These are phyloP conservation scores for Agroathelia rolfsii DNA, from an alignment of 1,284 basidiomycete genomes.

Conservation along the genomic window DNA sequence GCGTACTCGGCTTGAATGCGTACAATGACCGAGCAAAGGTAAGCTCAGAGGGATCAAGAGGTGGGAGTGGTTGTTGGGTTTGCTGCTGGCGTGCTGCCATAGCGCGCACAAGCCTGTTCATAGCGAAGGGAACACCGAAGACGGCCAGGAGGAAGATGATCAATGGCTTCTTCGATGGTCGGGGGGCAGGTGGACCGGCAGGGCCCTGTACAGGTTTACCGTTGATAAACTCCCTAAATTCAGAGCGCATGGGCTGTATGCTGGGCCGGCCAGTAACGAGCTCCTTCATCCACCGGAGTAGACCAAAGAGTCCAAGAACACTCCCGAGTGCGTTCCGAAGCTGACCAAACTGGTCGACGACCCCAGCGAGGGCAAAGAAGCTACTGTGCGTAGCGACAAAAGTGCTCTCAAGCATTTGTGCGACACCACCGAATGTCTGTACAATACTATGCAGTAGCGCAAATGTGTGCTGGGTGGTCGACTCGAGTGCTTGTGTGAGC, in stretches of 20 bases:
- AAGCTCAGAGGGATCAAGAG: constrained; percentile 63
- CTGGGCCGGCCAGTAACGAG: constrained; percentile 42
- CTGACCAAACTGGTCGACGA: constrained; percentile 90
- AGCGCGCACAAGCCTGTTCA: constrained; percentile 82
- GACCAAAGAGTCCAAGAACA: constrained; percentile 86
- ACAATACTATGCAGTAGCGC: constrained; percentile 91
- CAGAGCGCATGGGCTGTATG: constrained; percentile 36
- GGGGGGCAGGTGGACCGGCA: constrained; percentile 33
- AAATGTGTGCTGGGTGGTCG: constrained; percentile 88
- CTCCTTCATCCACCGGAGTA: constrained; percentile 76
- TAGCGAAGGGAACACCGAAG: constrained; percentile 88
- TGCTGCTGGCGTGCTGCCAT: constrained; percentile 60
- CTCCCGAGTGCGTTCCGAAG: constrained; percentile 89
- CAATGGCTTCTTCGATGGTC: constrained; percentile 82
- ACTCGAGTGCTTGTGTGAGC: constrained; percentile 81
- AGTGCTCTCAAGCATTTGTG: constrained; percentile 96
- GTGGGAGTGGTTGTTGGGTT: constrained; percentile 38
- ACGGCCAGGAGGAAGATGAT: constrained; percentile 94
- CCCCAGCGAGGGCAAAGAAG: constrained; percentile 98
- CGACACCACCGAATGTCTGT: constrained; percentile 90
- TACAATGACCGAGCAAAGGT: constrained; percentile 86
- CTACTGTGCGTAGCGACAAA: constrained; percentile 98
- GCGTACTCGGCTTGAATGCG: constrained; percentile 67
- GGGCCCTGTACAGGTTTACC: constrained; percentile 54
- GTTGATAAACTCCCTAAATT: constrained; percentile 62